Evolutionary conservation across 148 eudicot species (phyloP), one percentile per base, ranked within the genome.

Genomic region (Salicornia ramosissima): DNA sequence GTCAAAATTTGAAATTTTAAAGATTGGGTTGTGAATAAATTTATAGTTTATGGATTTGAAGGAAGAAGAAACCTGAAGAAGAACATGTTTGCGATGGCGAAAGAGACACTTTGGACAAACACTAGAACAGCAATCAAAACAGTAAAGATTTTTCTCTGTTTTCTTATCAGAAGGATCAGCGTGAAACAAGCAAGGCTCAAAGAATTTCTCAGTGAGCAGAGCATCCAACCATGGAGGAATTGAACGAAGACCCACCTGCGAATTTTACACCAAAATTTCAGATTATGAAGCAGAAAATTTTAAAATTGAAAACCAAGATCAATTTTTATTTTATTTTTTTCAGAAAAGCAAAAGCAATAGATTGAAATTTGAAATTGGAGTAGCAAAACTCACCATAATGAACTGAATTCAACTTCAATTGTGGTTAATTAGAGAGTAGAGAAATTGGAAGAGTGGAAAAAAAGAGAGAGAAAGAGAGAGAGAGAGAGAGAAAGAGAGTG

Each of bases 121-220:
- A 64, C 85, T 74, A 1, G 34, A 0, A 47, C 83, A 83, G 43
- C 89, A 86, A 43, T 83, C 83, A 53, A 86, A 72, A 63, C 89
- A 86, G 36, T 77, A 81, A n/a, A 73, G 58, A 70, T 86, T 86
- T 71, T 77, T 81, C 67, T 85, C 89, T 25, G 55, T 49, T 56
- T 72, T 85, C 58, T 83, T 83, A 4, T 71, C 70, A 0, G 25
- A 50, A 8, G 49, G 61, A 55, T 71, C 68, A 22, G 21, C 9
- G 52, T 86, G 89, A 62, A 74, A 49, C 69, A 77, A 79, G 69
- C 89, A 86, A 0, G 83, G 71, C 30, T 58, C 80, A 68, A 83
- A 86, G 81, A 86, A 86, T 19, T 74, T 74, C 72, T 83, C 85
- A 25, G 60, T 61, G 6, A 86, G 25, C 33, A 86, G 74, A 8